Evolutionary conservation across 441 rosid species (phyloP).

Genomic region (Pelargonium australe): DNA sequence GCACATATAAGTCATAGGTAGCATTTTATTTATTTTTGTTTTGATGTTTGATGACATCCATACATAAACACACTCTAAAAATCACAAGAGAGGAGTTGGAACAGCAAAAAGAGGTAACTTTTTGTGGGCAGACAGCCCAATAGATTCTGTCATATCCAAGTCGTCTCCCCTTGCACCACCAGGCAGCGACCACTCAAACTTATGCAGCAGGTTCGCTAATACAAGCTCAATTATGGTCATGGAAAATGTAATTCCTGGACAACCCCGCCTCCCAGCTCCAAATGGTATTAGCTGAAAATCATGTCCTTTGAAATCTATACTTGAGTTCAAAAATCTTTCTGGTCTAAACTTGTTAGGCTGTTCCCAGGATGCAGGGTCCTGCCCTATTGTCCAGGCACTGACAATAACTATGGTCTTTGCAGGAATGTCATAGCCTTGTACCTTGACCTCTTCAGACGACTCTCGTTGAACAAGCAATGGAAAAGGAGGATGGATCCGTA

Average conservation of each 20-base stretch:
- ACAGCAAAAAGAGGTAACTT: constrained; percentile 20
- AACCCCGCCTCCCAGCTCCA: constrained; percentile 17
- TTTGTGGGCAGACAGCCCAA: constrained; percentile 13
- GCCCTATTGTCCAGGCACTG: constrained; percentile 13
- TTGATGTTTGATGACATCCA: too few species aligned
- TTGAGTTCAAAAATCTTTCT: constrained; percentile 14
- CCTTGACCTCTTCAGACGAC: constrained; percentile 2
- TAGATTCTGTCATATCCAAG: constrained; percentile 16
- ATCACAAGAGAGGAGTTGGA: constrained; percentile 9
- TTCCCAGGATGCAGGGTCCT: constrained; percentile 12
- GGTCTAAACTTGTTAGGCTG: constrained; percentile 14
- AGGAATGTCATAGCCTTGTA: constrained; percentile 15
- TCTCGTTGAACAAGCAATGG: constrained; percentile 11
- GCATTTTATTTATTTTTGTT: too few species aligned
- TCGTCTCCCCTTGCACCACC: constrained; percentile 6
- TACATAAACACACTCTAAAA: too few species aligned
- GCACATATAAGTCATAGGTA: too few species aligned
- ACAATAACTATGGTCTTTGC: constrained; percentile 9
- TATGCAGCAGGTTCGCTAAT: constrained; percentile 22
- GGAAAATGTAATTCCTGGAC: constrained; percentile 22
- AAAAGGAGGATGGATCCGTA: constrained; percentile 4
- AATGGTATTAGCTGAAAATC: constrained; percentile 18
- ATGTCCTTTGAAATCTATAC: constrained; percentile 12
- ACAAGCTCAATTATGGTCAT: constrained; percentile 19
- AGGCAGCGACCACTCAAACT: constrained; percentile 25